phyloP scores from a whole-genome alignment of 2,329 filamentous ascomycete species.

The Myotisia sp. region DNA sequence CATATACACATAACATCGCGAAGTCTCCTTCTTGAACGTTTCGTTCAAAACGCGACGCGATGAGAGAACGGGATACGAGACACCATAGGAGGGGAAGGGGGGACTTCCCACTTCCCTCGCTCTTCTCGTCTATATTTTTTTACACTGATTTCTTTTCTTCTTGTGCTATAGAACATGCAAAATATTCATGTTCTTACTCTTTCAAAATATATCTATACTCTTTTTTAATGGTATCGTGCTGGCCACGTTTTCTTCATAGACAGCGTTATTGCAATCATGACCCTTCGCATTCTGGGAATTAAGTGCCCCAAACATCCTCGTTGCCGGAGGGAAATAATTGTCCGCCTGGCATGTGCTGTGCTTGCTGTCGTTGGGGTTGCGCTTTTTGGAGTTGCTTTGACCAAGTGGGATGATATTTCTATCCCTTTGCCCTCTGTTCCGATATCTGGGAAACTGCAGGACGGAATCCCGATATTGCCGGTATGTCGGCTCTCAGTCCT shows the following conservation, averaged over 20 bases:
- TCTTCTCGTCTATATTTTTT: too few species aligned
- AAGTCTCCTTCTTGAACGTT: too few species aligned
- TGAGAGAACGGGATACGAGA: too few species aligned
- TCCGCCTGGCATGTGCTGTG: constrained; percentile 13
- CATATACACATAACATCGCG: too few species aligned
- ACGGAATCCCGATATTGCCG: constrained; percentile 18
- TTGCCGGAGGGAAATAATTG: constrained; percentile 11
- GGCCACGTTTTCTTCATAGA: background rate
- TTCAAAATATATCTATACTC: background rate
- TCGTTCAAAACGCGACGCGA: too few species aligned
- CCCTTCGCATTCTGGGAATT: background rate
- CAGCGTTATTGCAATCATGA: background rate
- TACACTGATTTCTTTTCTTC: background rate
- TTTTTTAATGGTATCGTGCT: background rate
- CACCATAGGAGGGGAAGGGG: too few species aligned
- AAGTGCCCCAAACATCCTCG: constrained; percentile 4
- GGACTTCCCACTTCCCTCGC: too few species aligned
- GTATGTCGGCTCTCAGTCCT: constrained; percentile 14
- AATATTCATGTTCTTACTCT: background rate
- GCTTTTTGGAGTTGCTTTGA: constrained; percentile 18
- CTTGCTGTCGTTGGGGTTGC: constrained; percentile 16
- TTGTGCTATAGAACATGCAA: background rate
- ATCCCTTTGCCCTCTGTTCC: constrained; percentile 4
- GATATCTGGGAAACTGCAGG: constrained; percentile 19
- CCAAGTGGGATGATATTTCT: constrained; percentile 14